phyloP scores from a whole-genome alignment of 352 stramenopile species.

The Phytophthora tubulina region DNA sequence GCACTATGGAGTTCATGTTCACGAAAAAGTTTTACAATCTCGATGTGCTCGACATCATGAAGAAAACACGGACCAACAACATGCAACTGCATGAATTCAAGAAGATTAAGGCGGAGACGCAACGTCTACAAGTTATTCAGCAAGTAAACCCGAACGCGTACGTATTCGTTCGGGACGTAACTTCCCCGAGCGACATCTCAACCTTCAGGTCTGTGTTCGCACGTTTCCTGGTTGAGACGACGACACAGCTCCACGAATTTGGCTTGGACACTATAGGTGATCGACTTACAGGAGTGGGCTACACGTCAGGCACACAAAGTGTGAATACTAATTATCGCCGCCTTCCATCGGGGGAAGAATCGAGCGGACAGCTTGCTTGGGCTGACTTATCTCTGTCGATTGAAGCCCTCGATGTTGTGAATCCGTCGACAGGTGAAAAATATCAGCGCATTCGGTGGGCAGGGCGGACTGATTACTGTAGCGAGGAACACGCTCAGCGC shows the following conservation, averaged over 20 bases:
- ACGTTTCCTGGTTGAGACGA: conserved; percentile 45
- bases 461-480: conserved; percentile 48
- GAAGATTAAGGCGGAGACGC: conserved; percentile 44
- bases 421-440: conserved; percentile 24
- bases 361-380: conserved; percentile 29
- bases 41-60: conserved; percentile 39
- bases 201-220: conserved; percentile 48
- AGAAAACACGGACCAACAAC: conserved; percentile 41
- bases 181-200: conserved; percentile 35
- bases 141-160: conserved; percentile 33
- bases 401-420: conserved; percentile 32
- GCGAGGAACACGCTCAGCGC: conserved; percentile 36
- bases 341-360: background rate
- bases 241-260: background rate
- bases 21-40: conserved; percentile 43
- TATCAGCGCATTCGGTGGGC: conserved; percentile 42
- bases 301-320: conserved; percentile 46
- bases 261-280: too few species aligned
- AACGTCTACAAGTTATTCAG: conserved; percentile 42
- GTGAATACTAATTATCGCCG: conserved; percentile 13
- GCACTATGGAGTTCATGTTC: conserved; percentile 47
- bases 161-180: conserved; percentile 45
- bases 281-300: conserved; percentile 20
- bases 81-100: conserved; percentile 40
- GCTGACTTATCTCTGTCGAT: conserved; percentile 42